A percentile compares a stretch with the other conserved stretches of the same genome.
Conservation (phyloP, 148 eudicot species). For the Silene latifolia region DNA sequence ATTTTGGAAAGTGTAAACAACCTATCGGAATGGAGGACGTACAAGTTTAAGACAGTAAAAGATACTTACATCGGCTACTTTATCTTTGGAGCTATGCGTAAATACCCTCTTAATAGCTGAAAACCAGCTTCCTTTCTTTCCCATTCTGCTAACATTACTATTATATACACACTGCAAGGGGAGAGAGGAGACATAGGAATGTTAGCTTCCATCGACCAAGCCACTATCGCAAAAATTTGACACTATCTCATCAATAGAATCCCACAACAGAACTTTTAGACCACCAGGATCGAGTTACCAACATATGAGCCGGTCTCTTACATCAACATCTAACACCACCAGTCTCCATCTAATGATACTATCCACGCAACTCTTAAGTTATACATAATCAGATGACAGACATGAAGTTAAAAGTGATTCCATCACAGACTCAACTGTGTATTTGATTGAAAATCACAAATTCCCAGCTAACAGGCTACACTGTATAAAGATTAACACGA, state of each 20-base stretch:
- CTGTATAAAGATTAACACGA: slow-evolving; percentile 1
- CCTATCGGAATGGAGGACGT: too few relatives aligned
- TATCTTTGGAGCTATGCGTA: slow-evolving; percentile 70
- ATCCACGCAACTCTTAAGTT: background rate
- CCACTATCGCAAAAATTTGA: background rate
- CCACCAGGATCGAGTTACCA: too few relatives aligned
- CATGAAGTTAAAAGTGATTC: background rate
- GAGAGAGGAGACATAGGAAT: slow-evolving; percentile 11
- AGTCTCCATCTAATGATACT: background rate
- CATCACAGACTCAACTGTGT: background rate
- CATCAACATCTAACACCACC: background rate
- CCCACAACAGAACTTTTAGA: background rate
- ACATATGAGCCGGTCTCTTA: background rate
- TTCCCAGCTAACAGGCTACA: background rate
- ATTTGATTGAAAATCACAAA: slow-evolving; percentile 2
- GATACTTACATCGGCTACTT: slow-evolving; percentile 58
- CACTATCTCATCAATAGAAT: background rate
- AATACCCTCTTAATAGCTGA: slow-evolving; percentile 91
- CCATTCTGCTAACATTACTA: slow-evolving; percentile 84
- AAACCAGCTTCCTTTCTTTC: slow-evolving; percentile 98
- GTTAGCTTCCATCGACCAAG: background rate
- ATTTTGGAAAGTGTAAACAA: too few relatives aligned
- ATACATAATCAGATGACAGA: background rate
- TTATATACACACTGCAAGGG: slow-evolving; percentile 35
- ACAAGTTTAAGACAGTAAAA: background rate